phyloP scores from a whole-genome alignment of 768 basidiomycete species.

The Rubroboletus pulcherrimus region DNA sequence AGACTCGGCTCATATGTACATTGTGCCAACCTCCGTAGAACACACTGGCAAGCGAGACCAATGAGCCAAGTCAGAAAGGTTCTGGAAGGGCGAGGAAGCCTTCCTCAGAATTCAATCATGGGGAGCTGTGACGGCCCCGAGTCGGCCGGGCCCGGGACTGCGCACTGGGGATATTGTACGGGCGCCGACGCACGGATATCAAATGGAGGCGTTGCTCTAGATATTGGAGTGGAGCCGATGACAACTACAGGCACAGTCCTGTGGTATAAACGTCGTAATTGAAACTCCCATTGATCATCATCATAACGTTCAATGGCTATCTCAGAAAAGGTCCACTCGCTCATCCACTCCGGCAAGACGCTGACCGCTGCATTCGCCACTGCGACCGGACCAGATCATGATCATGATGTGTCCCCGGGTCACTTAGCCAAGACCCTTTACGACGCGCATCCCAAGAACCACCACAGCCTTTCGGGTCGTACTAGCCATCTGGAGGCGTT shows the following conservation, averaged over 20 bases:
- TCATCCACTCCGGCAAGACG: conserved; percentile 33
- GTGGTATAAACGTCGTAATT: background rate
- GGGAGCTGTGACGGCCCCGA: too few relatives aligned
- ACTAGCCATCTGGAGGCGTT: conserved; percentile 15
- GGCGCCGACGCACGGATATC: background rate
- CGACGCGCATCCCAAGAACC: conserved; percentile 25
- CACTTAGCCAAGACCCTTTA: conserved; percentile 41
- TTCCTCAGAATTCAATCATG: background rate
- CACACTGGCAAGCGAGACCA: background rate
- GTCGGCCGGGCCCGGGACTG: background rate
- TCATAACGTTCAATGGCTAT: conserved; percentile 18
- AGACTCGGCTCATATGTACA: background rate
- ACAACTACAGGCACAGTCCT: background rate
- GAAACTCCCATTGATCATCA: background rate
- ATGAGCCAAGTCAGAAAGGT: background rate
- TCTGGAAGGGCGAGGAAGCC: too few relatives aligned
- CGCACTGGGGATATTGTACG: background rate
- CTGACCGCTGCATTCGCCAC: conserved; percentile 41
- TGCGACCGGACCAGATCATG: conserved; percentile 28
- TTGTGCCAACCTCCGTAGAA: background rate
- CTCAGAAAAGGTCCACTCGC: conserved; percentile 31
- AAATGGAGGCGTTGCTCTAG: background rate
- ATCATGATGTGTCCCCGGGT: conserved; percentile 25
- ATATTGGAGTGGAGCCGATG: background rate
- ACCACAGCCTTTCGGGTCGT: conserved; percentile 16